These are phyloP conservation scores for Triadica sebifera DNA, from an alignment of 345 rosid species.

Conservation along the genomic window DNA sequence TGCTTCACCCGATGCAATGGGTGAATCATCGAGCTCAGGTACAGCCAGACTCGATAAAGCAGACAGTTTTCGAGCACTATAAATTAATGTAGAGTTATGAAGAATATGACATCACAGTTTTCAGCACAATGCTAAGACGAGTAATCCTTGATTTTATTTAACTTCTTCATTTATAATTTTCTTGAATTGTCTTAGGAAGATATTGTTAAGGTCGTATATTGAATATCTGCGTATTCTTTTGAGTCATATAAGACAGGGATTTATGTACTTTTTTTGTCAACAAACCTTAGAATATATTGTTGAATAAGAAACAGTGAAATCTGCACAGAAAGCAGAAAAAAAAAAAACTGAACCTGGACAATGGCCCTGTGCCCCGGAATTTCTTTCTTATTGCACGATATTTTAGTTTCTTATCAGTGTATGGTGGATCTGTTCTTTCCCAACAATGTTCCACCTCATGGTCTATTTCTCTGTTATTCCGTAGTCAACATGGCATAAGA, in stretches of 20 bases:
- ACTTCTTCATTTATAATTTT: background rate
- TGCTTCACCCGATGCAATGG: conserved; percentile 77
- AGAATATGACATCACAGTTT: background rate
- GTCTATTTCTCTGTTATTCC: background rate
- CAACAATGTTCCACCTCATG: too few species aligned
- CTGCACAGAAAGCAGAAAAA: background rate
- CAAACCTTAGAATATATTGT: background rate
- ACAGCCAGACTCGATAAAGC: conserved; percentile 70
- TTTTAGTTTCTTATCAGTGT: background rate
- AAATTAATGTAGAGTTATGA: conserved; percentile 20
- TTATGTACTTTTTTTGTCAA: background rate
- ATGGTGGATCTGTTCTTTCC: background rate
- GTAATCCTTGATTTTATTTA: background rate
- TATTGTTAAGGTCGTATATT: background rate
- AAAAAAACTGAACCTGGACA: too few species aligned
- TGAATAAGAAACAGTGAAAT: background rate
- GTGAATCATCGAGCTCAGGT: conserved; percentile 92
- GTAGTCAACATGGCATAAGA: background rate
- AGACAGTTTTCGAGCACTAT: conserved; percentile 57
- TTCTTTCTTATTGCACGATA: background rate
- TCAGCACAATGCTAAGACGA: background rate
- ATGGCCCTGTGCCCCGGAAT: background rate
- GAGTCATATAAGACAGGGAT: background rate
- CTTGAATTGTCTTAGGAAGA: background rate
- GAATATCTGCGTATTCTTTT: background rate